Conservation (phyloP, 2,329 filamentous ascomycete species). For the Curvularia lunata region DNA sequence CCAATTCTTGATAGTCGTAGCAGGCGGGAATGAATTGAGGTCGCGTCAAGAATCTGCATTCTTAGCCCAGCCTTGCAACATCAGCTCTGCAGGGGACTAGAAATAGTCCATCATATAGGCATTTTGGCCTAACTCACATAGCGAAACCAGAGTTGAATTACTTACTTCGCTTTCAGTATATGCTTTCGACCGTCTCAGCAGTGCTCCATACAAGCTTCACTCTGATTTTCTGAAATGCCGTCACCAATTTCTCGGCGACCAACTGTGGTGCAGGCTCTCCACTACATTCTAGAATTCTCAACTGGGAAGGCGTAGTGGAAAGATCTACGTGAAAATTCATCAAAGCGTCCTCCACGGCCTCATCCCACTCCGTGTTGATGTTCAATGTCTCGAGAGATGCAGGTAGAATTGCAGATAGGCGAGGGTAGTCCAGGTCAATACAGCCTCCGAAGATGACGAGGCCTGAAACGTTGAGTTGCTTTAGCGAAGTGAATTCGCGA, state of each 20-base stretch:
- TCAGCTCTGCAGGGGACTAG: no score
- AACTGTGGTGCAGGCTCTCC: background rate
- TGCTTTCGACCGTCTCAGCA: background rate
- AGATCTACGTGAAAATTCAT: background rate
- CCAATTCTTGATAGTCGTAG: background rate
- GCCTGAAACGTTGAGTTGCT: slow-evolving; percentile 1
- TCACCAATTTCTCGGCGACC: background rate
- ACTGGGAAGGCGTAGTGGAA: background rate
- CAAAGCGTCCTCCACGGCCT: background rate
- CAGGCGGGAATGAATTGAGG: background rate
- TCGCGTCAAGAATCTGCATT: background rate
- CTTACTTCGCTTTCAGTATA: background rate
- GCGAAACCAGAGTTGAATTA: background rate
- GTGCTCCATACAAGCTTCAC: background rate
- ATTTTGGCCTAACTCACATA: background rate
- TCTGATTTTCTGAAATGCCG: background rate
- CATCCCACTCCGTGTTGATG: background rate
- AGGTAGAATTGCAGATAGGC: background rate
- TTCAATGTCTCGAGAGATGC: background rate
- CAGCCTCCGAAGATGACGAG: background rate
- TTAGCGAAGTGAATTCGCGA: background rate
- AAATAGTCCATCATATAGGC: background rate
- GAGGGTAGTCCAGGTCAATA: background rate
- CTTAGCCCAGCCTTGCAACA: background rate
- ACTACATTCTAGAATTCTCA: background rate